Conservation (phyloP, 2,329 filamentous ascomycete species). For the Xylariaceae sp. region DNA sequence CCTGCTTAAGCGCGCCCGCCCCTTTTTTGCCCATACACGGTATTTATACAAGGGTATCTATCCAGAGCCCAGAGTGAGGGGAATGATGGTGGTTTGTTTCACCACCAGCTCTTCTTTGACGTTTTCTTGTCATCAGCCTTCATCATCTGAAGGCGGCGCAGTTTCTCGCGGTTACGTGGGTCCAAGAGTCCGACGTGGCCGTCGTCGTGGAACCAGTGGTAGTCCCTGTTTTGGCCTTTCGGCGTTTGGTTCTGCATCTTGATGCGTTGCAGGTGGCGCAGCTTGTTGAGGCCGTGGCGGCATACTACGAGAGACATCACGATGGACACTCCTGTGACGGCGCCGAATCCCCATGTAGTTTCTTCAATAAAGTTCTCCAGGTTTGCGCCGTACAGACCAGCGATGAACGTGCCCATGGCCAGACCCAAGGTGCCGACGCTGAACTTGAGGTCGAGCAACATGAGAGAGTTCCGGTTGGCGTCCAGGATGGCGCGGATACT, state of each 20-base stretch:
- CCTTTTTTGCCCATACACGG: too few relatives aligned
- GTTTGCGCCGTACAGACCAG: constrained; percentile 99
- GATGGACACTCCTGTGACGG: constrained; percentile 66
- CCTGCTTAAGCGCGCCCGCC: background rate
- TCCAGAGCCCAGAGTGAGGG: background rate
- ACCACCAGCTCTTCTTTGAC: constrained; percentile 32
- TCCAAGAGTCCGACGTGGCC: constrained; percentile 48
- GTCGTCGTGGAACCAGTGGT: constrained; percentile 44
- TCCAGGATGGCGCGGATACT: constrained; percentile 96
- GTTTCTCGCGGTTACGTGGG: constrained; percentile 49
- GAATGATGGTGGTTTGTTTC: background rate
- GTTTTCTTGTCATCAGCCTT: constrained; percentile 36
- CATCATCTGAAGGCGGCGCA: constrained; percentile 47
- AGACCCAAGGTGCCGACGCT: constrained; percentile 93
- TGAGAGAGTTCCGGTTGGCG: constrained; percentile 95
- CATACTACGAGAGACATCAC: constrained; percentile 72
- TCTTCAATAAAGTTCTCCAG: constrained; percentile 98
- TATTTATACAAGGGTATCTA: too few relatives aligned
- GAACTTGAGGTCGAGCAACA: constrained; percentile 95
- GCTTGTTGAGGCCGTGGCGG: constrained; percentile 74
- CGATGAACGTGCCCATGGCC: constrained; percentile 88
- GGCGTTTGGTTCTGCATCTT: constrained; percentile 30
- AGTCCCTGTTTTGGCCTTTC: constrained; percentile 22
- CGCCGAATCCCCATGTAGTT: constrained; percentile 76
- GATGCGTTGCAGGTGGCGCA: constrained; percentile 54